phyloP scores from a whole-genome alignment of 2,329 filamentous ascomycete species.

The Penicillium sp. region DNA sequence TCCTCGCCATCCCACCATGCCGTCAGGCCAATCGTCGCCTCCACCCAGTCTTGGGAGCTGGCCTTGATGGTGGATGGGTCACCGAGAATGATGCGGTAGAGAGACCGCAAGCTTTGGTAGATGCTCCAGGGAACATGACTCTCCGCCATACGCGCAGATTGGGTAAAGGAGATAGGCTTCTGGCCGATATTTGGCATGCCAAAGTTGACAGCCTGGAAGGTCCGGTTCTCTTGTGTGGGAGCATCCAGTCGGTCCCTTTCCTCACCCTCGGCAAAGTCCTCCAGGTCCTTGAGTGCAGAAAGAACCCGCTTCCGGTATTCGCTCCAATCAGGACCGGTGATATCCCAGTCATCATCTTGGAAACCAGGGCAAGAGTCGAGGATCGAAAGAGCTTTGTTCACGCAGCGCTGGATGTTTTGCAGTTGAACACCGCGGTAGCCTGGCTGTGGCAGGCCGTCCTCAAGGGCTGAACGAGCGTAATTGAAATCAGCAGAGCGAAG shows the following conservation, averaged over 20 bases:
- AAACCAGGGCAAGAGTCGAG: slow-evolving; percentile 69
- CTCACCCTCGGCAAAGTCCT: slow-evolving; percentile 71
- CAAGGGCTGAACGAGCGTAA: slow-evolving; percentile 59
- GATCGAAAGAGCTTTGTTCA: slow-evolving; percentile 62
- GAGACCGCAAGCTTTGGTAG: slow-evolving; percentile 73
- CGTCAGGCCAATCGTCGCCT: slow-evolving; percentile 75
- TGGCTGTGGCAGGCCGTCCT: slow-evolving; percentile 58
- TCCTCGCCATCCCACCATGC: slow-evolving; percentile 90
- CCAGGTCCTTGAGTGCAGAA: slow-evolving; percentile 64
- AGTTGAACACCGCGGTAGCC: slow-evolving; percentile 72
- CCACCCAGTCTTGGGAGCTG: slow-evolving; percentile 82
- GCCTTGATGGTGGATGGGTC: slow-evolving; percentile 68
- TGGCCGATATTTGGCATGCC: slow-evolving; percentile 40
- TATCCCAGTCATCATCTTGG: slow-evolving; percentile 66
- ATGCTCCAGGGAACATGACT: slow-evolving; percentile 85
- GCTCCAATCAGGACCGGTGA: slow-evolving; percentile 74
- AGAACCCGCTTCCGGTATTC: slow-evolving; percentile 72
- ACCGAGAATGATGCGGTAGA: slow-evolving; percentile 78
- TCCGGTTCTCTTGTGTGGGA: slow-evolving; percentile 30
- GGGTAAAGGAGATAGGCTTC: slow-evolving; percentile 58
- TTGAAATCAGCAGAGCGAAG: slow-evolving; percentile 74
- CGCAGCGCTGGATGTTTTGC: slow-evolving; percentile 69
- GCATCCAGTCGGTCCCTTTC: slow-evolving; percentile 45
- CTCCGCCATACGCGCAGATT: slow-evolving; percentile 66
- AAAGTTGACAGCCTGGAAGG: slow-evolving; percentile 48